These are phyloP conservation scores for Trypanosoma melophagium DNA, from an alignment of 208 protist genomes.

Conservation along the genomic window DNA sequence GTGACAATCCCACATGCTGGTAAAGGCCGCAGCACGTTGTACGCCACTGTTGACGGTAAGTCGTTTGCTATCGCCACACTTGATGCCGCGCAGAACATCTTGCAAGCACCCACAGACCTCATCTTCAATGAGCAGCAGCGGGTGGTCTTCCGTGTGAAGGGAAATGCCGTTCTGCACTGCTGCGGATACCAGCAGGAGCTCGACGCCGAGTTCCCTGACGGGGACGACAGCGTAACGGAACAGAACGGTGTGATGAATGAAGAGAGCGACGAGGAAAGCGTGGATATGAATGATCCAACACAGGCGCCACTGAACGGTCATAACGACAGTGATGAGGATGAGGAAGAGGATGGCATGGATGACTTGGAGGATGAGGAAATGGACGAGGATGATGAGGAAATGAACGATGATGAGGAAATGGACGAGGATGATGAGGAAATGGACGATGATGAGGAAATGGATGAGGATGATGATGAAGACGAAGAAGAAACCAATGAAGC, in stretches of 20 bases:
- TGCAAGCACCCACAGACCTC: conserved; percentile 75
- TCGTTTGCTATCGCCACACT: conserved; percentile 74
- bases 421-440: conserved; percentile 46
- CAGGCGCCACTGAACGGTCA: not conserved
- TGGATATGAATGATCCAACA: conserved; percentile 4
- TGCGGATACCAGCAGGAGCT: conserved; percentile 77
- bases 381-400: conserved; percentile 32
- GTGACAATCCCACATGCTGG: conserved; percentile 63
- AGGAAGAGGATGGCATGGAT: conserved; percentile 30
- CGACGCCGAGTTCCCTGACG: conserved; percentile 42
- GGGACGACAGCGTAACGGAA: conserved; percentile 23
- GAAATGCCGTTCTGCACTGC: conserved; percentile 67
- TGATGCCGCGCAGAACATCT: conserved; percentile 50
- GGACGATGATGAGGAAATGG: conserved; percentile 44
- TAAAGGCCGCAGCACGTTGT: conserved; percentile 75
- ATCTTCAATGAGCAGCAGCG: conserved; percentile 79
- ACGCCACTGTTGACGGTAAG: conserved; percentile 80
- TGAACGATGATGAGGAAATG: conserved; percentile 24
- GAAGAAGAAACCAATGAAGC: conserved; percentile 29
- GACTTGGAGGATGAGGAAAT: conserved; percentile 26
- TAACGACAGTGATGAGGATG: conserved; percentile 19
- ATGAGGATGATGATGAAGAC: conserved; percentile 34
- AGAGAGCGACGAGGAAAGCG: conserved; percentile 16
- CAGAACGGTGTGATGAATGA: not conserved
- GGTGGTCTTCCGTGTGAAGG: conserved; percentile 82